phyloP scores from a whole-genome alignment of 1,284 basidiomycete genomes.

The Cryptococcus sp. region DNA sequence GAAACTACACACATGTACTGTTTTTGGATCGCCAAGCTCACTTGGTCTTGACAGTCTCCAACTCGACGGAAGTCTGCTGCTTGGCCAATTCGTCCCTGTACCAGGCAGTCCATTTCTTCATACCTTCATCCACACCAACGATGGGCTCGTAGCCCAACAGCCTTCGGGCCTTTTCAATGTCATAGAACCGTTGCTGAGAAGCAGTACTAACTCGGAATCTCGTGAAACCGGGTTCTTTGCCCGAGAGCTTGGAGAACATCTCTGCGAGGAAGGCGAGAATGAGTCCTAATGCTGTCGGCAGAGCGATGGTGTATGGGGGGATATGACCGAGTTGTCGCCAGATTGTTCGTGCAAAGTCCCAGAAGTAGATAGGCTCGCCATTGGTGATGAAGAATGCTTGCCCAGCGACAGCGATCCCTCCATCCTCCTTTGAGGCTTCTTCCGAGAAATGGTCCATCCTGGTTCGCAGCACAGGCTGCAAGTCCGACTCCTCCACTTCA shows the following conservation, averaged over 20 bases:
- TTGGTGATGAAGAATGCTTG: slow-evolving; percentile 98
- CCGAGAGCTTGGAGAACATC: slow-evolving; percentile 70
- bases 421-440: slow-evolving; percentile 45
- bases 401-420: slow-evolving; percentile 77
- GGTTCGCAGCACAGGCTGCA: slow-evolving; percentile 64
- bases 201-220: slow-evolving; percentile 77
- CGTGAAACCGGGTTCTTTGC: slow-evolving; percentile 88
- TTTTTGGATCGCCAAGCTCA: slow-evolving; percentile 9
- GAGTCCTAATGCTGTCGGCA: slow-evolving; percentile 70
- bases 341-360: slow-evolving; percentile 87
- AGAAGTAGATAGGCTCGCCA: slow-evolving; percentile 93
- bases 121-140: slow-evolving; percentile 84
- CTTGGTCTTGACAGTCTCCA: slow-evolving; percentile 37
- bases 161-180: slow-evolving; percentile 91
- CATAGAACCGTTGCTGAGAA: slow-evolving; percentile 73
- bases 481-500: slow-evolving; percentile 51
- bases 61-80: slow-evolving; percentile 25
- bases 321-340: slow-evolving; percentile 76
- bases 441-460: slow-evolving; percentile 60
- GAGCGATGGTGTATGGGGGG: slow-evolving; percentile 59
- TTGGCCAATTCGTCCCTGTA: slow-evolving; percentile 44
- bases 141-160: slow-evolving; percentile 91
- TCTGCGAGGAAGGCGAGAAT: slow-evolving; percentile 72
- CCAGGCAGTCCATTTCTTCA: slow-evolving; percentile 60
- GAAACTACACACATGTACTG: too few species aligned